phyloP scores from a whole-genome alignment of 495 filamentous ascomycete genomes.

The Hypoxylon lienhwacheense region DNA sequence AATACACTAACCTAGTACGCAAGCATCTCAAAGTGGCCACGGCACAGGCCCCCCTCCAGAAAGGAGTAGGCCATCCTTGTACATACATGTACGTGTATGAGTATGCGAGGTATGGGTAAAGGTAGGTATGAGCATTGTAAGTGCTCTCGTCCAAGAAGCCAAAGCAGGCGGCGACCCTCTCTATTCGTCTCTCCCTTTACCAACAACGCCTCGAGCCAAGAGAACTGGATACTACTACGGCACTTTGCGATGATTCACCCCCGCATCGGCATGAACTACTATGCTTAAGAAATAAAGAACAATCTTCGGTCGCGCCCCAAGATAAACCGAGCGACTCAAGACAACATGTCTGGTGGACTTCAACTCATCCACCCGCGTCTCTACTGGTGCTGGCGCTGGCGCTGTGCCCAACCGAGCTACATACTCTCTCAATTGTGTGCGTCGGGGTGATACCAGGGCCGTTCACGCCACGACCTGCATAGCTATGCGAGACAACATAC shows the following conservation, averaged over 20 bases:
- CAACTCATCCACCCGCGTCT: conserved; percentile 35
- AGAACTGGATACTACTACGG: conserved; percentile 33
- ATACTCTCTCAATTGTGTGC: conserved; percentile 29
- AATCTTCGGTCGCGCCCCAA: not conserved
- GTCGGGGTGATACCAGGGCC: conserved; percentile 34
- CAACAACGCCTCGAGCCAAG: conserved; percentile 21
- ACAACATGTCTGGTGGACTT: conserved; percentile 11
- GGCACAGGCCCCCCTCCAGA: not conserved
- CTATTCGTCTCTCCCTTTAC: too few relatives aligned
- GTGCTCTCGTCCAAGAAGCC: not conserved
- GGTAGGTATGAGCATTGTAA: too few relatives aligned
- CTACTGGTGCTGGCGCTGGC: too few relatives aligned
- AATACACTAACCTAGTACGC: conserved; percentile 29
- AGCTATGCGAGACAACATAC: conserved; percentile 35
- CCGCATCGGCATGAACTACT: conserved; percentile 33
- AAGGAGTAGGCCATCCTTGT: not conserved
- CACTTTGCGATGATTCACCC: conserved; percentile 29
- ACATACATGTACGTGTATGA: too few relatives aligned
- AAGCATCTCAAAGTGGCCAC: conserved; percentile 18
- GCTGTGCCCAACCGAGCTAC: conserved; percentile 34
- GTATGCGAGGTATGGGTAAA: too few relatives aligned
- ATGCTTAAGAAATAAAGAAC: conserved; percentile 4
- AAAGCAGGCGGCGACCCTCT: not conserved
- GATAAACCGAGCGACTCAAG: conserved; percentile 16
- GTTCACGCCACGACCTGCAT: conserved; percentile 33